These are phyloP conservation scores for Barnettozyma pratensis DNA, from an alignment of 805 yeast species.

Conservation along the genomic window DNA sequence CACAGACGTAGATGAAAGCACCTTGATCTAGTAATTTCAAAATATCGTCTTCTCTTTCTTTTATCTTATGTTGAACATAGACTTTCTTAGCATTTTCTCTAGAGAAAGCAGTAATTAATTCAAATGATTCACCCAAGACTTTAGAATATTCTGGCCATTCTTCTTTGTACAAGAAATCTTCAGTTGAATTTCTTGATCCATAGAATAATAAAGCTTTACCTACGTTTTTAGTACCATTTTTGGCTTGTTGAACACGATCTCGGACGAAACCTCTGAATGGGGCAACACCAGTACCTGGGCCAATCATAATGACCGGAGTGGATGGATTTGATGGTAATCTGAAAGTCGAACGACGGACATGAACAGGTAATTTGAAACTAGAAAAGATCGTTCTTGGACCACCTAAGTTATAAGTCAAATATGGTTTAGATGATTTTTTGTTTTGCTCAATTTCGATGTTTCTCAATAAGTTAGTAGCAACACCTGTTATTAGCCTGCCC, in stretches of 20 bases:
- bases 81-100: constrained; percentile 62
- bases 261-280: constrained; percentile 95
- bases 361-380: constrained; percentile 70
- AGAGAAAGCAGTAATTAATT: constrained; percentile 80
- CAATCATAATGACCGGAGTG: constrained; percentile 85
- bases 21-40: constrained; percentile 52
- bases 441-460: constrained; percentile 61
- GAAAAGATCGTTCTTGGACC: constrained; percentile 70
- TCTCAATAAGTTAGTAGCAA: constrained; percentile 82
- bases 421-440: constrained; percentile 36
- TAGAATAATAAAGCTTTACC: constrained; percentile 78
- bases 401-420: constrained; percentile 60
- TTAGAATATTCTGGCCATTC: constrained; percentile 83
- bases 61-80: constrained; percentile 80
- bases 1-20: constrained; percentile 92
- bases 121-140: constrained; percentile 49
- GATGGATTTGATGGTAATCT: constrained; percentile 83
- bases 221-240: constrained; percentile 42
- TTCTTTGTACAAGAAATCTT: constrained; percentile 80
- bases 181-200: constrained; percentile 77
- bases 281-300: constrained; percentile 99
- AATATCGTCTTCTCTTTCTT: constrained; percentile 43
- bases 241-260: constrained; percentile 65
- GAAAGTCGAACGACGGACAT: constrained; percentile 91
- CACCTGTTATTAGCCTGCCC: constrained; percentile 51